These are phyloP conservation scores for Acanthamoeba triangularis DNA, from an alignment of 208 protist species.

Conservation along the genomic window DNA sequence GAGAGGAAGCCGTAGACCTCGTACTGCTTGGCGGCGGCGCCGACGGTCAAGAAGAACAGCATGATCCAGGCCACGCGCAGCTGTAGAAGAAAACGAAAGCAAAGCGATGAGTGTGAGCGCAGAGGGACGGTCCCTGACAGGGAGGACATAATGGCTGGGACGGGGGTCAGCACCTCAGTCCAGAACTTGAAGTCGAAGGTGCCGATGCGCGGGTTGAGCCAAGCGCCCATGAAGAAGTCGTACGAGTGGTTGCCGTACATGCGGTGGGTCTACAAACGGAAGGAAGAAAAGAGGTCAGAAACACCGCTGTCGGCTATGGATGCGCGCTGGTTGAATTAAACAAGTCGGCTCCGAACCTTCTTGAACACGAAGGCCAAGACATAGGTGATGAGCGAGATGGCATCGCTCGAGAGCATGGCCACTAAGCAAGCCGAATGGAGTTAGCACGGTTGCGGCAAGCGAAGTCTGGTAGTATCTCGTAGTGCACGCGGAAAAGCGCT, in stretches of 20 bases:
- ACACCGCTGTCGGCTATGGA: constrained; percentile 85
- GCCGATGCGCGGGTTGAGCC: constrained; percentile 91
- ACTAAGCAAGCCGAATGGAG: neutral
- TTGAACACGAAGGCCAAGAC: constrained; percentile 48
- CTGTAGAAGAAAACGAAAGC: neutral
- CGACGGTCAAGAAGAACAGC: constrained; percentile 96
- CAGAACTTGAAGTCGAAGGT: constrained; percentile 97
- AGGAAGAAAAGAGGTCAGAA: neutral
- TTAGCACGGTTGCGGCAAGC: neutral
- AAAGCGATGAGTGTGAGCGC: neutral
- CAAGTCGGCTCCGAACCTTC: neutral
- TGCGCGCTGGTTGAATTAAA: constrained; percentile 83
- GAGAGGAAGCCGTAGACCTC: constrained; percentile 92
- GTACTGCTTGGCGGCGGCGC: constrained; percentile 94
- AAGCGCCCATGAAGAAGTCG: constrained; percentile 97
- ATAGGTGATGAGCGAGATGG: constrained; percentile 52
- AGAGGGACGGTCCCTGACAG: neutral
- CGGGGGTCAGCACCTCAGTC: constrained; percentile 84
- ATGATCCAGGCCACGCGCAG: constrained; percentile 96
- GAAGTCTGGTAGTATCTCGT: no score
- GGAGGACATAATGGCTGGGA: neutral
- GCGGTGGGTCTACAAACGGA: constrained; percentile 86
- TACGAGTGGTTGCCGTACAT: constrained; percentile 95
- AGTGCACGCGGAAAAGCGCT: neutral
- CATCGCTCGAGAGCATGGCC: constrained; percentile 42